These are phyloP conservation scores for Cordia subcordata DNA, from an alignment of 257 asterid genomes.

Conservation along the genomic window DNA sequence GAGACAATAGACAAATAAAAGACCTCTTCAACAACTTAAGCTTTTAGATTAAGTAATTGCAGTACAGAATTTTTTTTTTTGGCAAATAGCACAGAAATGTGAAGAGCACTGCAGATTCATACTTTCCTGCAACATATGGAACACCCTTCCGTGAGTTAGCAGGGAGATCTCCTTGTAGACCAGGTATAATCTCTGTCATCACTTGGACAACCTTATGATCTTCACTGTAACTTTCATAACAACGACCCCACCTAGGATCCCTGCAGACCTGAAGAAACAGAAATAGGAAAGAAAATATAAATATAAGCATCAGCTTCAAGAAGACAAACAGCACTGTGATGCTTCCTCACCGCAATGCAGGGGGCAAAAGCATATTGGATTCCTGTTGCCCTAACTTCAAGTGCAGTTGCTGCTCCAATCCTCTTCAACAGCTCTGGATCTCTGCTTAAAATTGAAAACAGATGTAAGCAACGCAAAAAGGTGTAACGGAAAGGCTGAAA, in stretches of 20 bases:
- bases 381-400: conserved; percentile 42
- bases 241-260: conserved; percentile 70
- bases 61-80: too few species aligned
- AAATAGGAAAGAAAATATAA: background rate
- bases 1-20: too few species aligned
- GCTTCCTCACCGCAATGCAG: conserved; percentile 29
- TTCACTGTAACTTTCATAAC: conserved; percentile 57
- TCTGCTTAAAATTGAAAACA: conserved; percentile 6
- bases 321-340: background rate
- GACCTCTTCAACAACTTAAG: too few species aligned
- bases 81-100: background rate
- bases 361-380: conserved; percentile 38
- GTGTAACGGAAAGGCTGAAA: too few species aligned
- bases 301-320: background rate
- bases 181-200: conserved; percentile 47
- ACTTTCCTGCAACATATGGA: conserved; percentile 51
- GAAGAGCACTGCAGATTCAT: conserved; percentile 20
- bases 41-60: too few species aligned
- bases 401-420: conserved; percentile 43
- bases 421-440: conserved; percentile 30
- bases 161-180: conserved; percentile 57
- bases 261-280: conserved; percentile 19
- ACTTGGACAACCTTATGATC: conserved; percentile 42
- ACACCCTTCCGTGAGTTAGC: conserved; percentile 20
- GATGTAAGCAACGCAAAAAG: background rate